Evolutionary conservation across 345 rosid species (phyloP), one percentile per base, ranked within the genome.

Genomic region (Syzygium oleosum): DNA sequence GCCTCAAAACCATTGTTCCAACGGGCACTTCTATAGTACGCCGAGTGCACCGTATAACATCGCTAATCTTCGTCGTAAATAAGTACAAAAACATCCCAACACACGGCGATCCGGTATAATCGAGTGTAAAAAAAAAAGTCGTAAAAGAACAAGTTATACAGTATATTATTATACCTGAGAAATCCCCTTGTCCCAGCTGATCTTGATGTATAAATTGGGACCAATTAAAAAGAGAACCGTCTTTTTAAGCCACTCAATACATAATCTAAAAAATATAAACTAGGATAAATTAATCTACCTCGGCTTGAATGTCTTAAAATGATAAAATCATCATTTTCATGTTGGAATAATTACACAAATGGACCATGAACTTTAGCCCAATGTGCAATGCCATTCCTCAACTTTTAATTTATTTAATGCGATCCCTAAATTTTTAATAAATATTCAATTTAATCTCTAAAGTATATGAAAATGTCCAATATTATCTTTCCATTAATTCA

Each of bases 361-460:
- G 12, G 41, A 31, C 6, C 1, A 16, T 65, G 5, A 54, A 63
- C 16, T 63, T 63, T 63, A 63, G 2, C 17, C 0, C 0, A 63
- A 63, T 63, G 12, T 61, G 9, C 4, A 13, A n/a, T 61, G 7
- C 12, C 29, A 2, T 61, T 8, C 9, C 12, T 61, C 6, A 61
- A n/a, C 11, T n/a, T n/a, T 61, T 13, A 16, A 25, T n/a, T 15
- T 65, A 65, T 65, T 65, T 65, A 15, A 65, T 65, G 1, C 7
- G 9, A 1, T 14, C 1, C 14, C 7, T 29, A 2, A 65, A 7
- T 1, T 65, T 29, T 65, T 65, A 2, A 11, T 31, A 65, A 63
- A 29, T 29, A 5, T 65, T 65, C 5, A 65, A 29, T 15, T 31
- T 65, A 65, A 16, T 65, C 21, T 9, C 9, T 1, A 61, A 0